phyloP scores from a whole-genome alignment of 768 basidiomycete species.

The Tulasnella sp. region DNA sequence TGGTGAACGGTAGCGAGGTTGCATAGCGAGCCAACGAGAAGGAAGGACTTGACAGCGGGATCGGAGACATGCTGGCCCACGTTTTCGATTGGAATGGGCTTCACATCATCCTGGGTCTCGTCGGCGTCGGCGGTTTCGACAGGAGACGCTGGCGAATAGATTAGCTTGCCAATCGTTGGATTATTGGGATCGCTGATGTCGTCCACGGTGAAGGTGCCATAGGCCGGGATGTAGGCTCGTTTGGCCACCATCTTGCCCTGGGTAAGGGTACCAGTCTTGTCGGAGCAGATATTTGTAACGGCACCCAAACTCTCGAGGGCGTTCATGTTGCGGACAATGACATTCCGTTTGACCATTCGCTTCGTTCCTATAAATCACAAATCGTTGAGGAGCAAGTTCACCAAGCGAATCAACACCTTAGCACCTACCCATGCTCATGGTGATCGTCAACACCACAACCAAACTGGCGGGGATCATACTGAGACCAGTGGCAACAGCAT shows the following conservation, averaged over 20 bases:
- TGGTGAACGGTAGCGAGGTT: constrained; percentile 43
- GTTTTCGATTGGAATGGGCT: constrained; percentile 32
- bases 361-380: constrained; percentile 38
- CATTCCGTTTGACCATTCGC: constrained; percentile 49
- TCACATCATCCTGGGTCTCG: constrained; percentile 3
- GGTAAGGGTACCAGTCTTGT: constrained; percentile 56
- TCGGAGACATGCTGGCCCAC: background rate
- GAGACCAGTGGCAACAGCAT: constrained; percentile 32
- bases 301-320: constrained; percentile 55
- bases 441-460: constrained; percentile 50
- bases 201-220: constrained; percentile 35
- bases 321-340: constrained; percentile 51
- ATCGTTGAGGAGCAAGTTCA: background rate
- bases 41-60: constrained; percentile 36
- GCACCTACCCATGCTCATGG: constrained; percentile 37
- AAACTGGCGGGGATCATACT: constrained; percentile 34
- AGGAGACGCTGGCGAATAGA: constrained; percentile 9
- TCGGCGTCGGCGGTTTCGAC: background rate
- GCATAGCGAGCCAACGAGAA: constrained; percentile 42
- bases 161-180: constrained; percentile 33
- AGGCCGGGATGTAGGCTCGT: constrained; percentile 43
- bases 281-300: constrained; percentile 53
- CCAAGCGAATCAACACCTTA: background rate
- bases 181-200: constrained; percentile 34
- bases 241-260: constrained; percentile 47